Percentiles rank a stretch among this genome's conserved stretches.
phyloP scores from a whole-genome alignment of 2,329 filamentous ascomycete genomes.

The Rachicladosporium sp. region DNA sequence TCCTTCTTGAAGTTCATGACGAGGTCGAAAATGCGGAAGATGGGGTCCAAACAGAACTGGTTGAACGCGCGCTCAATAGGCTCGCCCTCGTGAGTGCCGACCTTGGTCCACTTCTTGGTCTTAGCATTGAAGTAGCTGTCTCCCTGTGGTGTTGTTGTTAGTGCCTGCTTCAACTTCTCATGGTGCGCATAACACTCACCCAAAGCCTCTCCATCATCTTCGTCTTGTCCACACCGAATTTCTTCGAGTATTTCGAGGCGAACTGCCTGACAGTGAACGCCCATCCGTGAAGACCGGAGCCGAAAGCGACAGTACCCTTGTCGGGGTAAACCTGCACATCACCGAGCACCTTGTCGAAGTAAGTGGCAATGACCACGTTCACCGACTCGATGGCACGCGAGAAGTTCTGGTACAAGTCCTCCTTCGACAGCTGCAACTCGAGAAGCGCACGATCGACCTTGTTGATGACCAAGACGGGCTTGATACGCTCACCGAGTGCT shows the following conservation, averaged over 20 bases:
- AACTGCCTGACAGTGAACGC: slow-evolving; percentile 99
- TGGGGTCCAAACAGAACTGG: slow-evolving; percentile 98
- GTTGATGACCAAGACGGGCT: slow-evolving; percentile 99
- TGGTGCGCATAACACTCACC: slow-evolving; percentile 43
- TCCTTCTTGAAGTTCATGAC: slow-evolving; percentile 99
- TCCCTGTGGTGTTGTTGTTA: slow-evolving; percentile 39
- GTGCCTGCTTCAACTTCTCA: slow-evolving; percentile 1
- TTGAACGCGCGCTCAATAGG: slow-evolving; percentile 95
- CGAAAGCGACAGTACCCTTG: slow-evolving; percentile 95
- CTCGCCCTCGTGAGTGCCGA: slow-evolving; percentile 50
- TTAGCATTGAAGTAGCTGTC: slow-evolving; percentile 99
- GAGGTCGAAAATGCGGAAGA: slow-evolving; percentile 95
- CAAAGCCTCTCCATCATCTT: slow-evolving; percentile 99
- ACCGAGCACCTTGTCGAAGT: slow-evolving; percentile 92
- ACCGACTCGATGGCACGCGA: slow-evolving; percentile 98
- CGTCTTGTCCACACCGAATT: slow-evolving; percentile 98
- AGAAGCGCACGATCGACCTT: slow-evolving; percentile 99
- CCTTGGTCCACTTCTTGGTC: slow-evolving; percentile 99
- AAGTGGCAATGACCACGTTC: slow-evolving; percentile 99
- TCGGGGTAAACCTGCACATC: slow-evolving; percentile 98
- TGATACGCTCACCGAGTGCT: slow-evolving; percentile 98
- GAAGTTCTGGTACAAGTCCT: slow-evolving; percentile 99
- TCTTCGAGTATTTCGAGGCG: slow-evolving; percentile 92
- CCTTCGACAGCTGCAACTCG: slow-evolving; percentile 96
- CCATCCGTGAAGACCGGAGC: slow-evolving; percentile 99